Conservation (phyloP, 805 yeast genomes). For the Clavispora phyllophila region DNA sequence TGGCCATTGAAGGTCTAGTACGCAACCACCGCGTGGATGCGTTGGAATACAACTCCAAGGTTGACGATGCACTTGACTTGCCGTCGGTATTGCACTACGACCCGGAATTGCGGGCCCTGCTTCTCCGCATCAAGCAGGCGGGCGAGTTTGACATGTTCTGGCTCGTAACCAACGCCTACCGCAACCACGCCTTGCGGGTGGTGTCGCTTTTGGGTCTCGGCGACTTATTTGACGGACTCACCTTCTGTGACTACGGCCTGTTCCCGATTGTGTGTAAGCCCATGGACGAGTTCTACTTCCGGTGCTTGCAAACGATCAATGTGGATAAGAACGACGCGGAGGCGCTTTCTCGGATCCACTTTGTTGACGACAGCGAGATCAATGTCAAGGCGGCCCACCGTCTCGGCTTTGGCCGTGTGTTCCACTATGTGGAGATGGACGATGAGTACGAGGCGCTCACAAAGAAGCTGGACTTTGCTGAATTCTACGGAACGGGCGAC, state of each 20-base stretch:
- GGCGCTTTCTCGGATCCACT: slow-evolving; percentile 49
- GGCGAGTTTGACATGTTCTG: slow-evolving; percentile 69
- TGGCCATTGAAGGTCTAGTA: slow-evolving; percentile 87
- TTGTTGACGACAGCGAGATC: slow-evolving; percentile 81
- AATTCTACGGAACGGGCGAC: slow-evolving; percentile 33
- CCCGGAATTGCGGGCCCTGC: slow-evolving; percentile 45
- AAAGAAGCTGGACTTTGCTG: slow-evolving; percentile 23
- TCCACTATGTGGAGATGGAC: slow-evolving; percentile 72
- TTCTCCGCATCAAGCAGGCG: slow-evolving; percentile 37
- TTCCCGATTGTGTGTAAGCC: slow-evolving; percentile 84
- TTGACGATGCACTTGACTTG: slow-evolving; percentile 89
- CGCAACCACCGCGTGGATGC: slow-evolving; percentile 74
- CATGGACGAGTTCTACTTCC: slow-evolving; percentile 61
- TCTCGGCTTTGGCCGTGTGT: slow-evolving; percentile 66
- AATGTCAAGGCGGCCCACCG: slow-evolving; percentile 71
- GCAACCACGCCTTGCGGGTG: slow-evolving; percentile 82
- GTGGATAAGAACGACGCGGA: slow-evolving; percentile 30
- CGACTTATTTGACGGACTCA: slow-evolving; percentile 91
- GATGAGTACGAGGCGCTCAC: slow-evolving; percentile 40
- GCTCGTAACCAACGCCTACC: slow-evolving; percentile 94
- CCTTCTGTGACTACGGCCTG: slow-evolving; percentile 79
- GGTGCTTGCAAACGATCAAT: slow-evolving; percentile 63
- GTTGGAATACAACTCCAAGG: slow-evolving; percentile 77
- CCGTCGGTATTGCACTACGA: slow-evolving; percentile 71
- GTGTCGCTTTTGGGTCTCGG: slow-evolving; percentile 77